Conservation (phyloP, 495 filamentous ascomycete species). For the Podospora pseudopauciseta region DNA sequence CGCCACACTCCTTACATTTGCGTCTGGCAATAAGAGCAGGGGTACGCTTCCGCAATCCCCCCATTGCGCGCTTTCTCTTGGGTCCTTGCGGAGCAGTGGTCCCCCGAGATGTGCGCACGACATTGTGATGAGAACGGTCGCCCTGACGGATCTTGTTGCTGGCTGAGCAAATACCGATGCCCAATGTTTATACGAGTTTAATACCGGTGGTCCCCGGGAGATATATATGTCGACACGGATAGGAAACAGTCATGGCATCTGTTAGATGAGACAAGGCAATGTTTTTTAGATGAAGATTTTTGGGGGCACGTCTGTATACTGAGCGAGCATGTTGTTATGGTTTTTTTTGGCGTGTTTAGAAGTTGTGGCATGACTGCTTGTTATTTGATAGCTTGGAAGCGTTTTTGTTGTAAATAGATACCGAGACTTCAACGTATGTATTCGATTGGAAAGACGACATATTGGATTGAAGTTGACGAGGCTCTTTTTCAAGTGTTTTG, state of each 20-base stretch:
- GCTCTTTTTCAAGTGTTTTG: background rate
- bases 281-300: background rate
- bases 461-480: background rate
- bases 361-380: constrained; percentile 2
- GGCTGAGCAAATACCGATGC: constrained; percentile 11
- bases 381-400: constrained; percentile 4
- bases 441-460: background rate
- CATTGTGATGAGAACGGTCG: background rate
- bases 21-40: background rate
- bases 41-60: background rate
- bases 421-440: background rate
- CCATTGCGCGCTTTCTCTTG: background rate
- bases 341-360: background rate
- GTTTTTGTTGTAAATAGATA: constrained; percentile 4
- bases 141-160: background rate
- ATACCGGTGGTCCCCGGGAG: constrained; percentile 11
- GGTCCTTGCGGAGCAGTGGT: background rate
- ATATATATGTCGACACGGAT: background rate
- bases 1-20: constrained; percentile 26
- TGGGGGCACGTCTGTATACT: background rate
- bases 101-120: background rate
- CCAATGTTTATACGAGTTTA: constrained; percentile 11
- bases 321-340: constrained; percentile 1
- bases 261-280: constrained; percentile 3
- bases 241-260: background rate